A percentile compares a stretch with the other conserved stretches of the same genome.
phyloP scores from a whole-genome alignment of 2,329 filamentous ascomycete species.

The Ceratocystis albifundus region DNA sequence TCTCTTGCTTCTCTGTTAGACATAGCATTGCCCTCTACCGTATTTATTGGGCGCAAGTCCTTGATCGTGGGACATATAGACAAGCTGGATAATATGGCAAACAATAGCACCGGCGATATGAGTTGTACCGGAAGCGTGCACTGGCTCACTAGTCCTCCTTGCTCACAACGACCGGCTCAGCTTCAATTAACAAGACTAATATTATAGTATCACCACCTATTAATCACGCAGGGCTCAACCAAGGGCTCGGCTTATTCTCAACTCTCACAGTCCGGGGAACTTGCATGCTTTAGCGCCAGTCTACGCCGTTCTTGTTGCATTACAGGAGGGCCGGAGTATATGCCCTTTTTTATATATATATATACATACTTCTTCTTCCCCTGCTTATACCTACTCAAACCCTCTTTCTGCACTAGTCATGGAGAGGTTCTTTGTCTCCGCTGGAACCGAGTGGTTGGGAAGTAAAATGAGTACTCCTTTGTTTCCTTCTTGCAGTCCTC shows the following conservation, averaged over 20 bases:
- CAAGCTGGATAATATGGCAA: too few species aligned
- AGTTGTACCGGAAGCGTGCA: not conserved
- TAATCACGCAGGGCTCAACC: not conserved
- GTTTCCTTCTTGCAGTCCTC: too few species aligned
- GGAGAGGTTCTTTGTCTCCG: too few species aligned
- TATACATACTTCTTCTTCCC: not conserved
- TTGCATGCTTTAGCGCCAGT: not conserved
- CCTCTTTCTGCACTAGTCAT: too few species aligned
- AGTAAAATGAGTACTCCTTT: too few species aligned
- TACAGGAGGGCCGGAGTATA: not conserved
- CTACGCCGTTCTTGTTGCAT: not conserved
- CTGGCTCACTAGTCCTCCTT: not conserved
- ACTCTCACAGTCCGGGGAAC: constrained; percentile 1
- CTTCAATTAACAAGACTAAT: constrained; percentile 7
- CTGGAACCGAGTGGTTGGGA: too few species aligned
- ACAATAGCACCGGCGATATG: not conserved
- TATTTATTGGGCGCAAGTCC: not conserved
- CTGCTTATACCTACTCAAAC: too few species aligned
- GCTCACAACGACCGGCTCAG: not conserved
- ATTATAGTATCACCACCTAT: not conserved
- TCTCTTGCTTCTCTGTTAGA: not conserved
- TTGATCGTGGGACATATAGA: too few species aligned
- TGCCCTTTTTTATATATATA: not conserved
- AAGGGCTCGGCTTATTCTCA: not conserved
- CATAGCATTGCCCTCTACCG: not conserved